Evolutionary conservation across 2,329 filamentous ascomycete genomes (phyloP).

Genomic region (Dendrostoma leiphaemia): DNA sequence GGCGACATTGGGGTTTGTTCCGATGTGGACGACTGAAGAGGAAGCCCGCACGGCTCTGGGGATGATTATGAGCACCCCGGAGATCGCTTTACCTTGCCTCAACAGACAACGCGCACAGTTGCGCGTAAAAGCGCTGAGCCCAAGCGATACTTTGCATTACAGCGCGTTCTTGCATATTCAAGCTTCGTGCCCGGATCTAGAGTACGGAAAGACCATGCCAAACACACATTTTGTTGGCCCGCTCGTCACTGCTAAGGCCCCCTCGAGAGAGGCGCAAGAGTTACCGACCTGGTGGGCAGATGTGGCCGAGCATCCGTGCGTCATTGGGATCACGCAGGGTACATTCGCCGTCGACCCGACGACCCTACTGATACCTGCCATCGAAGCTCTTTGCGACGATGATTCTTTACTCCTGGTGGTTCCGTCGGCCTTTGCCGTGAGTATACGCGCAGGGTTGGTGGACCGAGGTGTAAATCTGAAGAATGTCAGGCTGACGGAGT

Average conservation of each 20-base stretch:
- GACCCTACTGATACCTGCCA: slow-evolving; percentile 35
- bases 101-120: slow-evolving; percentile 28
- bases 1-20: slow-evolving; percentile 36
- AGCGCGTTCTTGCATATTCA: slow-evolving; percentile 37
- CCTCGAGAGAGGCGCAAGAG: slow-evolving; percentile 1
- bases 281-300: slow-evolving; percentile 34
- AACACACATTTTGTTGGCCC: slow-evolving; percentile 33
- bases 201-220: slow-evolving; percentile 28
- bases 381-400: slow-evolving; percentile 31
- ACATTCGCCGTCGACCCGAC: slow-evolving; percentile 35
- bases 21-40: slow-evolving; percentile 32
- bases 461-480: slow-evolving; percentile 13
- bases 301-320: slow-evolving; percentile 24
- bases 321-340: slow-evolving; percentile 37
- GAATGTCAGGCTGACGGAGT: slow-evolving; percentile 32
- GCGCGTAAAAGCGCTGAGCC: slow-evolving; percentile 27
- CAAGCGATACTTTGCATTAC: slow-evolving; percentile 31
- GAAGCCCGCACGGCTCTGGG: slow-evolving; percentile 28
- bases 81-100: slow-evolving; percentile 26
- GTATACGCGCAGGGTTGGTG: slow-evolving; percentile 21
- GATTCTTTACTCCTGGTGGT: slow-evolving; percentile 31
- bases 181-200: slow-evolving; percentile 32
- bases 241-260: slow-evolving; percentile 26
- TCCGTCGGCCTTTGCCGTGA: slow-evolving; percentile 28
- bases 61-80: slow-evolving; percentile 28